phyloP scores from a whole-genome alignment of 768 basidiomycete species.

The Gloeopeniophorella convolvens region DNA sequence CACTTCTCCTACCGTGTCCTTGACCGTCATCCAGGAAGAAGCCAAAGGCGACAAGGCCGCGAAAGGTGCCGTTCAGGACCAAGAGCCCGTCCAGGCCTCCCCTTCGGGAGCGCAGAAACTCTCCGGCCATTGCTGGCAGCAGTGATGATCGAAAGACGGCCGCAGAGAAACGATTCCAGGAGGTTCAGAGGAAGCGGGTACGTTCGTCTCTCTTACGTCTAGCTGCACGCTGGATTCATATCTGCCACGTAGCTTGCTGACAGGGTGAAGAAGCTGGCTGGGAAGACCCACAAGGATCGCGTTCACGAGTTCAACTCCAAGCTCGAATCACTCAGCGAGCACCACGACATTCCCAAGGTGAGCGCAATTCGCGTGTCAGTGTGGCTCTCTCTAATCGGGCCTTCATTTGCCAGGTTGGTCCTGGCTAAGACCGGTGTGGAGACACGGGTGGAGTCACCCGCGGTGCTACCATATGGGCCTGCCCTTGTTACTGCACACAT shows the following conservation, averaged over 20 bases:
- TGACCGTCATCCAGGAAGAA: slow-evolving; percentile 58
- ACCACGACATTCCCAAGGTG: slow-evolving; percentile 93
- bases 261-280: slow-evolving; percentile 68
- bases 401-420: slow-evolving; percentile 57
- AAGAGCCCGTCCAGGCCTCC: slow-evolving; percentile 38
- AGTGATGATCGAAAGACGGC: slow-evolving; percentile 64
- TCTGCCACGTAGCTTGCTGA: slow-evolving; percentile 51
- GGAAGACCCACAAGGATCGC: slow-evolving; percentile 89
- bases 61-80: slow-evolving; percentile 32
- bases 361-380: slow-evolving; percentile 18
- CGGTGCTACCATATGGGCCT: not conserved
- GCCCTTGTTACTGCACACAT: not conserved
- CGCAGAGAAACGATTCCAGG: slow-evolving; percentile 83
- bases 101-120: slow-evolving; percentile 52
- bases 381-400: slow-evolving; percentile 1
- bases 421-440: slow-evolving; percentile 53
- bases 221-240: slow-evolving; percentile 6
- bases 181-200: slow-evolving; percentile 77
- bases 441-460: slow-evolving; percentile 19
- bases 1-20: not conserved
- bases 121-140: slow-evolving; percentile 46
- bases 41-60: slow-evolving; percentile 41
- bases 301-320: slow-evolving; percentile 87
- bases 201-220: slow-evolving; percentile 7
- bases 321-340: slow-evolving; percentile 82